A percentile compares a stretch with the other conserved stretches of the same genome.
Evolutionary conservation across 192 early-diverging fungal genomes (phyloP).

Genomic region (Globomyces pollinis-pini): DNA sequence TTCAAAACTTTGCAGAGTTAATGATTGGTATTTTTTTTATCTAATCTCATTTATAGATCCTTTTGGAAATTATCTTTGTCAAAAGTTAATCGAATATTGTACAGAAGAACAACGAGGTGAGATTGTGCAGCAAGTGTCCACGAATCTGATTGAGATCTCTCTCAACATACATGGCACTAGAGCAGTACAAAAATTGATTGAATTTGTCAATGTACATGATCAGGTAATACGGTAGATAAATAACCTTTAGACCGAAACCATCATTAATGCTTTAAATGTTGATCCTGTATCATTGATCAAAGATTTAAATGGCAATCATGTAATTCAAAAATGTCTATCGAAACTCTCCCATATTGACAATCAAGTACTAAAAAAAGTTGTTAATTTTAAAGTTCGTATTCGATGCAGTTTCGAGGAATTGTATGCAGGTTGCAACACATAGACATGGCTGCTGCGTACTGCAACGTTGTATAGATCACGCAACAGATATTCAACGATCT

Average conservation of each 20-base stretch:
- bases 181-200: conserved; percentile 88
- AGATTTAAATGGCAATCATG: conserved; percentile 88
- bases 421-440: conserved; percentile 81
- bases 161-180: conserved; percentile 89
- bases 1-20: conserved; percentile 64
- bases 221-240: conserved; percentile 41
- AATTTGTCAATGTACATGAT: conserved; percentile 56
- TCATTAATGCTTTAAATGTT: conserved; percentile 58
- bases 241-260: conserved; percentile 56
- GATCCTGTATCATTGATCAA: conserved; percentile 78
- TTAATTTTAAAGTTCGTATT: conserved; percentile 57
- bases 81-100: conserved; percentile 79
- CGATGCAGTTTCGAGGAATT: conserved; percentile 68
- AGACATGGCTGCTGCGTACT: conserved; percentile 86
- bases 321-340: conserved; percentile 84
- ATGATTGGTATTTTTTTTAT: conserved; percentile 57
- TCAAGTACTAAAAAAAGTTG: conserved; percentile 48
- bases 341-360: conserved; percentile 66
- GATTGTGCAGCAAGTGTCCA: conserved; percentile 64
- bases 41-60: conserved; percentile 64
- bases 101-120: conserved; percentile 65
- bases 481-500: conserved; percentile 44
- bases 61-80: conserved; percentile 89
- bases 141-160: conserved; percentile 70
- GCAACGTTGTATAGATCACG: conserved; percentile 85